Percentiles rank a stretch among this genome's conserved stretches.
Conservation (phyloP, 2,329 filamentous ascomycete genomes). For the Cadophora sp. region DNA sequence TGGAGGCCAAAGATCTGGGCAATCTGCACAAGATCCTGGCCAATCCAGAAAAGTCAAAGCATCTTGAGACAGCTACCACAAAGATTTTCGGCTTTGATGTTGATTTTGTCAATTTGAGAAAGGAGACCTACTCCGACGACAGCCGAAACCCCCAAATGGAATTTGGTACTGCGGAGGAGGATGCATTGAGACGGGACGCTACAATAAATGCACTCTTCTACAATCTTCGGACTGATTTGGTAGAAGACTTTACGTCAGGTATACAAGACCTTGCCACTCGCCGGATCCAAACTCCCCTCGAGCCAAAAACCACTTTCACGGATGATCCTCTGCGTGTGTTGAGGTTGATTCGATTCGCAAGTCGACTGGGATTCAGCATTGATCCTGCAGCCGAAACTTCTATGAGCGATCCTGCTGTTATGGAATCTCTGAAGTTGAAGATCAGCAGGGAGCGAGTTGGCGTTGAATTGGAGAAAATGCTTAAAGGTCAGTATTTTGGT, state of each 20-base stretch:
- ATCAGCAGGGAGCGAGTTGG: slow-evolving; percentile 92
- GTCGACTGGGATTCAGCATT: slow-evolving; percentile 80
- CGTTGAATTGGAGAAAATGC: slow-evolving; percentile 89
- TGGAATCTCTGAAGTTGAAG: slow-evolving; percentile 80
- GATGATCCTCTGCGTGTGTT: slow-evolving; percentile 91
- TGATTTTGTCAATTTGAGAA: slow-evolving; percentile 92
- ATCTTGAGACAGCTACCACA: slow-evolving; percentile 90
- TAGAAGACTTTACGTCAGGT: slow-evolving; percentile 89
- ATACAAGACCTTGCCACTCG: slow-evolving; percentile 74
- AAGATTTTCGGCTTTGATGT: slow-evolving; percentile 86
- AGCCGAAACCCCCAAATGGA: slow-evolving; percentile 92
- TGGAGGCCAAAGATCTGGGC: slow-evolving; percentile 66
- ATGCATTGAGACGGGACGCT: slow-evolving; percentile 87
- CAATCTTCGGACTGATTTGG: slow-evolving; percentile 78
- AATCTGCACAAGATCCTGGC: slow-evolving; percentile 86
- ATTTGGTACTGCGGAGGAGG: slow-evolving; percentile 90
- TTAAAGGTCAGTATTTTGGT: slow-evolving; percentile 62
- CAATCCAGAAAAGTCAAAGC: slow-evolving; percentile 96
- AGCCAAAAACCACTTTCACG: slow-evolving; percentile 90
- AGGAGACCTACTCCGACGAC: slow-evolving; percentile 88
- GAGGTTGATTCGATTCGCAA: slow-evolving; percentile 88
- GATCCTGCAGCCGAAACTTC: slow-evolving; percentile 70
- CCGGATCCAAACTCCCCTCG: slow-evolving; percentile 84
- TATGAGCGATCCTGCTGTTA: slow-evolving; percentile 83
- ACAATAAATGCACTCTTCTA: slow-evolving; percentile 97